Percentiles rank a stretch among this genome's conserved stretches.
Conservation (phyloP, 306 rosid genomes). For the Carpinus viminea region DNA sequence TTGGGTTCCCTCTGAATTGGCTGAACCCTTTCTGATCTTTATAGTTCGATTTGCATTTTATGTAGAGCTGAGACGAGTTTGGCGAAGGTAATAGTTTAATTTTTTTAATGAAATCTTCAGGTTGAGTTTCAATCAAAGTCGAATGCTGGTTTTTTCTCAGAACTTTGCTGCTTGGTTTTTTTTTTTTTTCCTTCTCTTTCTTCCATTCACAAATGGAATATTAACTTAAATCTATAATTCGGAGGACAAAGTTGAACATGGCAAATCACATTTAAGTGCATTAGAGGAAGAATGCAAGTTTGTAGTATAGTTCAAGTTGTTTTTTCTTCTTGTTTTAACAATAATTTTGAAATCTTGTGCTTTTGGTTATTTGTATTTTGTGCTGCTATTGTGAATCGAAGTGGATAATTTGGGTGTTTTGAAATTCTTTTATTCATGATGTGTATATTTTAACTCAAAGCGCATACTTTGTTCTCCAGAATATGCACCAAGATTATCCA, state of each 20-base stretch:
- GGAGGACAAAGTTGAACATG: neutral
- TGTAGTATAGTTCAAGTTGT: neutral
- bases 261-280: neutral
- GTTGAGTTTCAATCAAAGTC: neutral
- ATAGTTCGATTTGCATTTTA: neutral
- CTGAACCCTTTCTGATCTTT: neutral
- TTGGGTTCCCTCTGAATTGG: slow-evolving; percentile 3
- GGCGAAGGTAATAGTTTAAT: neutral
- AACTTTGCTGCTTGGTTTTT: neutral
- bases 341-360: neutral
- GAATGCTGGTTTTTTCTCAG: neutral
- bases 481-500: slow-evolving; percentile 75
- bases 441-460: slow-evolving; percentile 7
- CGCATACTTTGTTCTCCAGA: slow-evolving; percentile 54
- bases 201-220: neutral
- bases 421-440: slow-evolving; percentile 10
- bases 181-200: neutral
- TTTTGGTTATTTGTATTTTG: slow-evolving; percentile 7
- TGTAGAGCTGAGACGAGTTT: neutral
- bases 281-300: neutral
- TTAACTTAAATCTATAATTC: neutral
- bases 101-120: neutral
- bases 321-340: neutral
- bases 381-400: slow-evolving; percentile 1
- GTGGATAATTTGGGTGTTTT: neutral